Percentiles rank a stretch among this genome's conserved stretches.
Conservation (phyloP, 2,329 filamentous ascomycete species). For the Colletotrichum sojae region DNA sequence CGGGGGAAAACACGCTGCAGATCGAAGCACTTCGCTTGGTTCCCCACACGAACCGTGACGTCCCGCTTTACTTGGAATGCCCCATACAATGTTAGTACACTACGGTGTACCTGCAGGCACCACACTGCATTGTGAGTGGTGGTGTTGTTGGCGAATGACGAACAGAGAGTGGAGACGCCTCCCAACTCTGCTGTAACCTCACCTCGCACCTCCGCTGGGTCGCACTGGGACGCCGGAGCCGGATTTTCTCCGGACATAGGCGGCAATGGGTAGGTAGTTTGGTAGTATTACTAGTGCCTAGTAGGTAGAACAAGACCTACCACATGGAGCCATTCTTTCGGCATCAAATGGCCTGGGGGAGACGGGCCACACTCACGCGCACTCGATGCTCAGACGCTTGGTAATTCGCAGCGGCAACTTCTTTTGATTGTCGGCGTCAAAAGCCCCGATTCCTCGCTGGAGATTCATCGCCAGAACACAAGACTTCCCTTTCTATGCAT, state of each 20-base stretch:
- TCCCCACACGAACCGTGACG: constrained; percentile 26
- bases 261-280: too few relatives aligned
- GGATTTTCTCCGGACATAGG: background rate
- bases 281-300: too few relatives aligned
- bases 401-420: background rate
- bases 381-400: background rate
- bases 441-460: background rate
- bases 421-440: constrained; percentile 11
- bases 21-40: constrained; percentile 1
- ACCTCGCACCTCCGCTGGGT: background rate
- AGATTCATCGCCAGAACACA: constrained; percentile 2
- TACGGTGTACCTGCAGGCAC: too few relatives aligned
- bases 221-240: too few relatives aligned
- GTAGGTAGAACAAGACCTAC: too few relatives aligned
- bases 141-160: constrained; percentile 9
- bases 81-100: background rate
- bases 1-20: constrained; percentile 9
- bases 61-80: background rate
- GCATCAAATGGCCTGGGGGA: background rate
- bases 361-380: background rate
- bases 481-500: constrained; percentile 1
- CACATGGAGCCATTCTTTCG: background rate
- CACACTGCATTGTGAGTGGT: too few relatives aligned
- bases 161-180: background rate
- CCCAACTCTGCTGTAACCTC: constrained; percentile 37